Percentiles rank a stretch among this genome's conserved stretches.
Conservation (phyloP, 768 basidiomycete genomes). For the Rhodotorula babjevae region DNA sequence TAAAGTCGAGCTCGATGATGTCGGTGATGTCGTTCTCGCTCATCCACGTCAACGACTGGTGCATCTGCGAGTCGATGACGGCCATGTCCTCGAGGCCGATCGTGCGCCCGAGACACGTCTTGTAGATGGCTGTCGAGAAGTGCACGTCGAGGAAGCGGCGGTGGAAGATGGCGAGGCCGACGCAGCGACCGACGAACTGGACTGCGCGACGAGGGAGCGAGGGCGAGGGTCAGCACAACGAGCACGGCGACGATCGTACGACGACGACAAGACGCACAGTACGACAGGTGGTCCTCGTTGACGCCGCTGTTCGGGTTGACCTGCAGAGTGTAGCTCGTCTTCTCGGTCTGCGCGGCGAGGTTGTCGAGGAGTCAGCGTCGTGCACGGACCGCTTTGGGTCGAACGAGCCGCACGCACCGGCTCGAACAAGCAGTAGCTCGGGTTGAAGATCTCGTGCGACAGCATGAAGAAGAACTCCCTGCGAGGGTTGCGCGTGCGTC, state of each 20-base stretch:
- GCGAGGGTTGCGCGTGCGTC: not conserved
- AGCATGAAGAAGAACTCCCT: constrained; percentile 99
- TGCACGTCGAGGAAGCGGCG: constrained; percentile 97
- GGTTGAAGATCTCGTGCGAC: constrained; percentile 91
- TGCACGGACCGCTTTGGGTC: too few species aligned
- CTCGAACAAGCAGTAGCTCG: constrained; percentile 34
- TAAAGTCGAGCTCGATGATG: constrained; percentile 93
- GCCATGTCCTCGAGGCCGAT: constrained; percentile 89
- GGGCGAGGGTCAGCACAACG: too few species aligned
- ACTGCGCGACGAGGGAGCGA: not conserved
- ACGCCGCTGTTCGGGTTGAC: constrained; percentile 83
- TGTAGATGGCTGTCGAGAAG: constrained; percentile 99
- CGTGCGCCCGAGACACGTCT: constrained; percentile 98
- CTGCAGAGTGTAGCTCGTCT: constrained; percentile 96
- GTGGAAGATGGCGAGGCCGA: constrained; percentile 97
- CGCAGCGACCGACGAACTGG: constrained; percentile 94
- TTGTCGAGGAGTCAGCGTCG: not conserved
- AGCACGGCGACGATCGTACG: too few species aligned
- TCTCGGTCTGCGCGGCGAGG: constrained; percentile 66
- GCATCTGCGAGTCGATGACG: constrained; percentile 89
- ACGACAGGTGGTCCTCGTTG: constrained; percentile 97
- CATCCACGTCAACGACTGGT: constrained; percentile 97
- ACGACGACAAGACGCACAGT: constrained; percentile 51
- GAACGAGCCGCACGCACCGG: constrained; percentile 9
- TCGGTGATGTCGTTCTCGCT: constrained; percentile 98